Conservation (phyloP, 2,329 filamentous ascomycete genomes). For the Arthrobotrys sphaeroides region DNA sequence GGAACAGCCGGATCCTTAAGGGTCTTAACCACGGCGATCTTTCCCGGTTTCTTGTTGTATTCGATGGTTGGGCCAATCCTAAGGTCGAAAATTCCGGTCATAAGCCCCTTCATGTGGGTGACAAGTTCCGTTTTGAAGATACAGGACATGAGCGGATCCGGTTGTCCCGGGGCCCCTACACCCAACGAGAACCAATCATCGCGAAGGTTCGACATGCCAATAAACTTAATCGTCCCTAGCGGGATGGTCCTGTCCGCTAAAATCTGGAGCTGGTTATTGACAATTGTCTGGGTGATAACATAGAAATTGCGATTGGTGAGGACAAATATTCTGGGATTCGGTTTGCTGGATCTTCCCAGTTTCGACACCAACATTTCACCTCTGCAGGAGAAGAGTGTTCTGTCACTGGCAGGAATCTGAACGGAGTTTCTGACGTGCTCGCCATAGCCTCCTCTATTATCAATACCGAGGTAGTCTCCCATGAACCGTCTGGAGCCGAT, state of each 20-base stretch:
- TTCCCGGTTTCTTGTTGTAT: slow-evolving; percentile 97
- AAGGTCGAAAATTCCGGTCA: slow-evolving; percentile 81
- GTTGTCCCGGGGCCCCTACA: slow-evolving; percentile 86
- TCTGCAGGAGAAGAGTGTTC: slow-evolving; percentile 86
- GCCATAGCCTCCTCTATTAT: slow-evolving; percentile 86
- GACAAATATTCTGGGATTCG: slow-evolving; percentile 83
- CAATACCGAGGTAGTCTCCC: slow-evolving; percentile 80
- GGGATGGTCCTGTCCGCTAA: slow-evolving; percentile 82
- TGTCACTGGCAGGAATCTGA: slow-evolving; percentile 81
- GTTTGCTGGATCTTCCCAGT: slow-evolving; percentile 94
- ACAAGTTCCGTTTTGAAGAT: slow-evolving; percentile 97
- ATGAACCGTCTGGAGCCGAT: slow-evolving; percentile 77
- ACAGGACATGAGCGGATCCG: slow-evolving; percentile 92
- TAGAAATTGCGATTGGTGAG: slow-evolving; percentile 88
- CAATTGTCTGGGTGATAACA: slow-evolving; percentile 82
- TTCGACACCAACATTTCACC: slow-evolving; percentile 91
- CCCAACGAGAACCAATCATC: slow-evolving; percentile 98
- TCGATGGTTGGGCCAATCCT: slow-evolving; percentile 86
- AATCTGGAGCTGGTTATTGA: slow-evolving; percentile 84
- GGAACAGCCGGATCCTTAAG: slow-evolving; percentile 82
- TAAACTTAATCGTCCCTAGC: slow-evolving; percentile 85
- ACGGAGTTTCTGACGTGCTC: slow-evolving; percentile 86
- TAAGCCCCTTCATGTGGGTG: slow-evolving; percentile 81
- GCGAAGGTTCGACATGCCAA: slow-evolving; percentile 80
- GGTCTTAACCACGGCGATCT: slow-evolving; percentile 86